These are phyloP conservation scores for Nadsonia fulvescens DNA, from an alignment of 805 yeast genomes.

Conservation along the genomic window DNA sequence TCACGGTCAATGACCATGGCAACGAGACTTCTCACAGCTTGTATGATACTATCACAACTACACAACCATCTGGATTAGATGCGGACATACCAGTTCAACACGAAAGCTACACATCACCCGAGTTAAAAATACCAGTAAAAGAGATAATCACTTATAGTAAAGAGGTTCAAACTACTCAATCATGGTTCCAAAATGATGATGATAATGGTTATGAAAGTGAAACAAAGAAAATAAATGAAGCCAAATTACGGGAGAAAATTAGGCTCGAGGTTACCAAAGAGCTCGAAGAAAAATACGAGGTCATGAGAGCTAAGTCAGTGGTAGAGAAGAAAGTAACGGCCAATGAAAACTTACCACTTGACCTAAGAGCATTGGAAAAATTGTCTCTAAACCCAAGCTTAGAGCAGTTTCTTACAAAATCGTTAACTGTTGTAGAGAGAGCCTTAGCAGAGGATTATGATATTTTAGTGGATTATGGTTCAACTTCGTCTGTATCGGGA, in stretches of 20 bases:
- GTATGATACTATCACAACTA: too few species aligned
- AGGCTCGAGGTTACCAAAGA: conserved; percentile 1
- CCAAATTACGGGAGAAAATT: too few species aligned
- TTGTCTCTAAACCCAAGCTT: too few species aligned
- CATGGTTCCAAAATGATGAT: conserved; percentile 5
- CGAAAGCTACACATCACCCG: too few species aligned
- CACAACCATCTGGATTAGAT: too few species aligned
- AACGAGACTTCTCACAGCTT: too few species aligned
- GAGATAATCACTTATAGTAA: conserved; percentile 12
- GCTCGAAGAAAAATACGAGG: conserved; percentile 4
- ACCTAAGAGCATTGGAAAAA: not conserved
- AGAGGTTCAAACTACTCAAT: conserved; percentile 15
- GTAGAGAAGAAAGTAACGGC: conserved; percentile 1
- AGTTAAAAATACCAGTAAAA: too few species aligned
- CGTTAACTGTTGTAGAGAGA: conserved; percentile 18
- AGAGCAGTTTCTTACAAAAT: conserved; percentile 14
- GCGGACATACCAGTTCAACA: too few species aligned
- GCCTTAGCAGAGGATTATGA: conserved; percentile 14
- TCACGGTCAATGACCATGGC: too few species aligned
- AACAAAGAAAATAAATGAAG: too few species aligned
- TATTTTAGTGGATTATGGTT: conserved; percentile 15
- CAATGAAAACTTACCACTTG: not conserved
- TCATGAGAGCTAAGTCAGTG: conserved; percentile 1
- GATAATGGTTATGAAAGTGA: too few species aligned
- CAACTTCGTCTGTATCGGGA: too few species aligned